These are phyloP conservation scores for Solanum appendiculatum DNA, from an alignment of 257 asterid species.

Conservation along the genomic window DNA sequence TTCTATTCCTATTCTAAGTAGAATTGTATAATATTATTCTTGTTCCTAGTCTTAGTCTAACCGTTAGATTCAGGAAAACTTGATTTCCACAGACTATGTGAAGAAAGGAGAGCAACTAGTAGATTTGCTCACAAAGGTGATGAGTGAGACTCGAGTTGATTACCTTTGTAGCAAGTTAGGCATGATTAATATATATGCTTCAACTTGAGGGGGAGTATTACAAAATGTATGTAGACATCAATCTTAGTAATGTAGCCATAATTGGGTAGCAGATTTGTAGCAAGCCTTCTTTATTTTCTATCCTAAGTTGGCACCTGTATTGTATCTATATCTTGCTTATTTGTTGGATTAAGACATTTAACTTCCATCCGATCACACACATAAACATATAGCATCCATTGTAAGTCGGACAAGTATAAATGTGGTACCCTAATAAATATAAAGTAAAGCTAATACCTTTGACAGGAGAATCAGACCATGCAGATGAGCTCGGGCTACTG, in stretches of 20 bases:
- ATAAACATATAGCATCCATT: neutral
- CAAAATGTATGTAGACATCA: neutral
- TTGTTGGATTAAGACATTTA: neutral
- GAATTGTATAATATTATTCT: too few species aligned
- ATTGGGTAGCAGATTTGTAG: neutral
- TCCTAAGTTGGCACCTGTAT: neutral
- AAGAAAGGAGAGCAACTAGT: neutral
- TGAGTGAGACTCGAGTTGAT: neutral
- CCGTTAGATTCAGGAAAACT: neutral
- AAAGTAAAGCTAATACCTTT: slow-evolving; percentile 26
- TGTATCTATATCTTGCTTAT: neutral
- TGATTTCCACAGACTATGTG: neutral
- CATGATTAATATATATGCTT: neutral
- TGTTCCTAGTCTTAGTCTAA: neutral
- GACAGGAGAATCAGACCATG: slow-evolving; percentile 34
- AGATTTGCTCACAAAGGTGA: neutral
- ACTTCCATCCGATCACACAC: neutral
- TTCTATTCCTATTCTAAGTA: neutral
- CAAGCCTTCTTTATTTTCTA: neutral
- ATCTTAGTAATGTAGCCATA: neutral
- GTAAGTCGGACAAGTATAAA: neutral
- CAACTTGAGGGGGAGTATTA: neutral
- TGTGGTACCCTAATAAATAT: neutral
- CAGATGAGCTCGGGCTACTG: slow-evolving; percentile 35
- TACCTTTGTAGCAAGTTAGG: neutral